phyloP scores from a whole-genome alignment of 352 stramenopile genomes.

The Globisporangium cylindrosporum region DNA sequence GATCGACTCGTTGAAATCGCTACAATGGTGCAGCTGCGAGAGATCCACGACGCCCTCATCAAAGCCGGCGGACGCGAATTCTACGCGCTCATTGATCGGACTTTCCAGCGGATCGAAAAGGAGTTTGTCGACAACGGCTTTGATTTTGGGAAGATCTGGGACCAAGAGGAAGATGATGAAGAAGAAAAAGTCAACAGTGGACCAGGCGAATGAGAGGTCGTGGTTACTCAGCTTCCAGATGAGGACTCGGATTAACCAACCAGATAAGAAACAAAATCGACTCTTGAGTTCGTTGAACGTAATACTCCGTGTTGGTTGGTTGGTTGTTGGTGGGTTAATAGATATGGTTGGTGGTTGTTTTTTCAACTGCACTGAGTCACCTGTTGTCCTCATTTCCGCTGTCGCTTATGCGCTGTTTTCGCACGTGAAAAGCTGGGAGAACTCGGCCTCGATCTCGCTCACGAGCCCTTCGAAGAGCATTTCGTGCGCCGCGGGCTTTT shows the following conservation, averaged over 20 bases:
- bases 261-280: too few relatives aligned
- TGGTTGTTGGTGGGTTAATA: constrained; percentile 4
- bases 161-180: background rate
- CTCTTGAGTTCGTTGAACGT: too few relatives aligned
- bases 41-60: background rate
- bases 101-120: background rate
- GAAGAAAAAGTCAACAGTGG: too few relatives aligned
- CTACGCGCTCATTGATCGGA: background rate
- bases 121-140: background rate
- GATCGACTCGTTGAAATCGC: background rate
- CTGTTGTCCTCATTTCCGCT: background rate
- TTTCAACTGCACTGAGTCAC: constrained; percentile 1
- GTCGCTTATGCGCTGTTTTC: background rate
- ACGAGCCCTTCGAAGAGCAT: constrained; percentile 17
- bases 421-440: constrained; percentile 14
- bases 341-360: constrained; percentile 4
- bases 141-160: background rate
- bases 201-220: too few relatives aligned
- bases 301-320: background rate
- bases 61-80: background rate
- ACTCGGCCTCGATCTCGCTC: constrained; percentile 16
- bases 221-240: too few relatives aligned
- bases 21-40: background rate
- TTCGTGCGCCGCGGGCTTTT: constrained; percentile 1
- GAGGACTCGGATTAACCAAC: too few relatives aligned